Evolutionary conservation across 2,329 filamentous ascomycete species (phyloP), one percentile per base, ranked within the genome.

Genomic region (Metarhizium album): DNA sequence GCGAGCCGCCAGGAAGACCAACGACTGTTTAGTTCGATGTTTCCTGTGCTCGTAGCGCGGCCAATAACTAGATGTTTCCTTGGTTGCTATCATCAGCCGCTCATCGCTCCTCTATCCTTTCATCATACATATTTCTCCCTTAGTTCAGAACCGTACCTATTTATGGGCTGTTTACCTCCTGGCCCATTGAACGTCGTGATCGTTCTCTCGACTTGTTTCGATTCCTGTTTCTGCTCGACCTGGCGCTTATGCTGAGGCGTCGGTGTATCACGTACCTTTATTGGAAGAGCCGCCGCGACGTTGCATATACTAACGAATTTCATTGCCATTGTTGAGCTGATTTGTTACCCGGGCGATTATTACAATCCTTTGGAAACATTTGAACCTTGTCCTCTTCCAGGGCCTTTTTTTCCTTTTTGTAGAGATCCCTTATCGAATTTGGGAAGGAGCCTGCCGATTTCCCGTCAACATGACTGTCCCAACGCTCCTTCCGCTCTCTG

Each of bases 401-500:
- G 37, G 3, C 51, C 23, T 4, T 20, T 16, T 13, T 37, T 45
- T 48, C 23, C 4, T 20, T 16, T 13, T 37, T 45, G 52, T 53
- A 51, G 45, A 53, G 38, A 42, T 29, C 22, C 14, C 31, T 18
- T 22, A 4, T 40, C 13, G n/a, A 29, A n/a, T 40, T 42, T 23
- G 31, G 48, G 29, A 38, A 23, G 45, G 47, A 49, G 42, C 22
- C 11, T 38, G 18, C 16, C 18, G 5, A 42, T 23, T 27, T 18
- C 14, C 42, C 16, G 18, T 33, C 38, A 49, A 42, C 40, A 55
- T 55, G 53, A 48, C 35, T 22, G 46, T 45, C 29, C 43, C 42
- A 42, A 20, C 52, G 46, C 45, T 60, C 42, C 48, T 67, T 37
- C 57, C 59, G 14, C 51, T 66, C 42, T 64, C 66, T 33, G 63